Conservation (phyloP, 202 grass and related monocot species). For the Panicum virgatum region DNA sequence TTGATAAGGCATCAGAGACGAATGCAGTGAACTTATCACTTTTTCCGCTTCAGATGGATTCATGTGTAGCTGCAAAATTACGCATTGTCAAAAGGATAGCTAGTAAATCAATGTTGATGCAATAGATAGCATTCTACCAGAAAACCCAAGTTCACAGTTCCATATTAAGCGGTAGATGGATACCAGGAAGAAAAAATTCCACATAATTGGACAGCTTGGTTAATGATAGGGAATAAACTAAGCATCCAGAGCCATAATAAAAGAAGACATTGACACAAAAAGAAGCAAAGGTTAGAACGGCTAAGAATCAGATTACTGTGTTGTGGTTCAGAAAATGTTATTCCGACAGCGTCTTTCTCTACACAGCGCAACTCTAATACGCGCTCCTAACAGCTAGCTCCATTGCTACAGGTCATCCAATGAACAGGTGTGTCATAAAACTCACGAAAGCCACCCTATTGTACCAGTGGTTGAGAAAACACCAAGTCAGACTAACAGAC, state of each 20-base stretch:
- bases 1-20: conserved; percentile 88
- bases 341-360: neutral
- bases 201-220: conserved; percentile 10
- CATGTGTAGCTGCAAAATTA: conserved; percentile 78
- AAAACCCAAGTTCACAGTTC: neutral
- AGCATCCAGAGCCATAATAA: neutral
- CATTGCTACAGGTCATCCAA: conserved; percentile 9
- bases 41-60: conserved; percentile 89
- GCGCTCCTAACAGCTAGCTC: neutral
- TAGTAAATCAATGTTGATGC: neutral
- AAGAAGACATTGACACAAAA: neutral
- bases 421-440: neutral
- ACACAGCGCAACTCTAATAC: neutral
- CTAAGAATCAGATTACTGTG: neutral
- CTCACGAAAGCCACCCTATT: neutral
- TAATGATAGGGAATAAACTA: conserved; percentile 21
- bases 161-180: neutral
- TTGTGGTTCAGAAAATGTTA: neutral
- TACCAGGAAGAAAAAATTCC: conserved; percentile 15
- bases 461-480: conserved; percentile 15
- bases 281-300: neutral
- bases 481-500: neutral
- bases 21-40: conserved; percentile 72
- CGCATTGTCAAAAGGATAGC: conserved; percentile 16
- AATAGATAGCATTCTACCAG: conserved; percentile 30